Evolutionary conservation across 306 rosid genomes (phyloP).

Genomic region (Crataegus laevigata): DNA sequence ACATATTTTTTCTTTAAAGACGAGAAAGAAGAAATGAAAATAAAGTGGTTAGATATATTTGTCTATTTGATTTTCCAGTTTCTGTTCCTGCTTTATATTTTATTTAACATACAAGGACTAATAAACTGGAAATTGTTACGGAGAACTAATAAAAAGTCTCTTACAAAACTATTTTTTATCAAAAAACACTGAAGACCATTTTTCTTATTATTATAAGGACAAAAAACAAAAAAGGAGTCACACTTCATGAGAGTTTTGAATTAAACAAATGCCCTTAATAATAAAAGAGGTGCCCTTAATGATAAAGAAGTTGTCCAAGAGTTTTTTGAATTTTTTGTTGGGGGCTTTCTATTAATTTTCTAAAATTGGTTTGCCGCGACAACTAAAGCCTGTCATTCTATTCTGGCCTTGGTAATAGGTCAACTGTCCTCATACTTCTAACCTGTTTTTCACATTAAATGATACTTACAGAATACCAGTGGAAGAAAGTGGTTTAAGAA

Average conservation of each 20-base stretch:
- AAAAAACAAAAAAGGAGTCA: too few species aligned
- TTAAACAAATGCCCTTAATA: too few species aligned
- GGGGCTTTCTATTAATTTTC: too few species aligned
- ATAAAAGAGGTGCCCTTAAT: too few species aligned
- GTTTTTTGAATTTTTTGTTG: too few species aligned
- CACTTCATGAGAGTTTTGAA: too few species aligned
- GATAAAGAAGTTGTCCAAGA: too few species aligned
- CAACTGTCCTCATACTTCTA: constrained; percentile 9
- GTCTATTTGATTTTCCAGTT: neutral
- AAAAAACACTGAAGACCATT: too few species aligned
- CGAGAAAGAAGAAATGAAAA: neutral
- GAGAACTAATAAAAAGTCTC: too few species aligned
- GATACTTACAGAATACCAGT: constrained; percentile 48
- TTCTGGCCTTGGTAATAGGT: neutral
- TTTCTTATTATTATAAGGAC: too few species aligned
- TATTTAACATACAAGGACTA: neutral
- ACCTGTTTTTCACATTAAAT: neutral
- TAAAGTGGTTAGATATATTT: neutral
- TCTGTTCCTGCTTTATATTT: neutral
- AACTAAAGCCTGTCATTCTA: neutral
- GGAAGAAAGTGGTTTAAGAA: constrained; percentile 87
- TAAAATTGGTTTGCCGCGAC: neutral
- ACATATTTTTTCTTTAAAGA: neutral
- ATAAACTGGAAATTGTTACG: neutral
- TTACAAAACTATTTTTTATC: too few species aligned